Conservation (phyloP, 805 yeast species). For the Candida qinlingensis region DNA sequence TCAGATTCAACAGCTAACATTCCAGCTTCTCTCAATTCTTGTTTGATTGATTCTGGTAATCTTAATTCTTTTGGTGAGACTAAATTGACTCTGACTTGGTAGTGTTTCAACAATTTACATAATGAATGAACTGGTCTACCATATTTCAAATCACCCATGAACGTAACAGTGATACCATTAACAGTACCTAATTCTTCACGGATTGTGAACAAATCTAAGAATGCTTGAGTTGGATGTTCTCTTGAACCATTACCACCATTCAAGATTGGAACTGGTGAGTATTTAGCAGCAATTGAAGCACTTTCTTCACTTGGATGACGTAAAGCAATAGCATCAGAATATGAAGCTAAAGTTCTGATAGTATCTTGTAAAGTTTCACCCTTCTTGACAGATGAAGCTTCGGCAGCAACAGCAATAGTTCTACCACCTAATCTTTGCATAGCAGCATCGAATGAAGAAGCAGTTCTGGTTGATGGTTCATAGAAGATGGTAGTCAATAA, state of each 20-base stretch:
- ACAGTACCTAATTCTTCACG: conserved; percentile 99
- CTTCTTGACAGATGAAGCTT: conserved; percentile 91
- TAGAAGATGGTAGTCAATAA: conserved; percentile 92
- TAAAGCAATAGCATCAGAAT: conserved; percentile 93
- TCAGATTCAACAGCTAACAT: conserved; percentile 72
- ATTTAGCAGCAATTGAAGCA: conserved; percentile 92
- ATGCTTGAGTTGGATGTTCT: conserved; percentile 99
- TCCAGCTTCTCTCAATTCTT: conserved; percentile 59
- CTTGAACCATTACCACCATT: conserved; percentile 98
- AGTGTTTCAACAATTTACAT: conserved; percentile 82
- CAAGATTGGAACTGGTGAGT: conserved; percentile 93
- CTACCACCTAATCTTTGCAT: conserved; percentile 99
- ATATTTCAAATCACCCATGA: conserved; percentile 97
- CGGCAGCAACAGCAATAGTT: conserved; percentile 81
- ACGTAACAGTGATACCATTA: conserved; percentile 94
- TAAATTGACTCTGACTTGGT: conserved; percentile 88
- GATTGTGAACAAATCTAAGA: conserved; percentile 93
- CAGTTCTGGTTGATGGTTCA: conserved; percentile 97
- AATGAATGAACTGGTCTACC: conserved; percentile 99
- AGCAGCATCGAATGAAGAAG: conserved; percentile 96
- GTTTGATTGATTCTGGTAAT: conserved; percentile 69
- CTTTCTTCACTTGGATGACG: conserved; percentile 94
- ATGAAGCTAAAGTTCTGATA: conserved; percentile 88
- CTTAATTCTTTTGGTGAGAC: conserved; percentile 87
- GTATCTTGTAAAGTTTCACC: conserved; percentile 99